A percentile compares a stretch with the other conserved stretches of the same genome.
Conservation (phyloP, 371 early-diverging fungal species). For the Mucor piriformis region DNA sequence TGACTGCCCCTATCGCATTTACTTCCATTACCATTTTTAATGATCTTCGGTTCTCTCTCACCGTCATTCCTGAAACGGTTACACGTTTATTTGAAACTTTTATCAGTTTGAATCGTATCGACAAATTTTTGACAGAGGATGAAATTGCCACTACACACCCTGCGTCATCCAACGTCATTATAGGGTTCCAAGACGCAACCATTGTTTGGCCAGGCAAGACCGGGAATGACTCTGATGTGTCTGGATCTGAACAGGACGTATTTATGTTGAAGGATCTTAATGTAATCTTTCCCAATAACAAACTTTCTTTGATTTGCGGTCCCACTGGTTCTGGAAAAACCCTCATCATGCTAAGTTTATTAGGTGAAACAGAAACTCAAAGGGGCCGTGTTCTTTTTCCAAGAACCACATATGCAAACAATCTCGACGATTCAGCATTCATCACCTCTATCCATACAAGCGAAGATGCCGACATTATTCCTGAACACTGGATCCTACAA, state of each 20-base stretch:
- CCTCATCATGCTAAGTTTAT: slow-evolving; percentile 60
- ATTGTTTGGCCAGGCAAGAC: slow-evolving; percentile 23
- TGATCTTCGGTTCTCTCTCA: slow-evolving; percentile 53
- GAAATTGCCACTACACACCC: slow-evolving; percentile 51
- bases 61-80: slow-evolving; percentile 53
- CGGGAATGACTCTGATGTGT: no score
- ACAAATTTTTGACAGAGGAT: slow-evolving; percentile 69
- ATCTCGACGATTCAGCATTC: slow-evolving; percentile 5
- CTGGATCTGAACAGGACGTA: background rate
- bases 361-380: slow-evolving; percentile 44
- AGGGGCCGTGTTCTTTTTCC: slow-evolving; percentile 18
- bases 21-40: slow-evolving; percentile 58
- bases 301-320: slow-evolving; percentile 61
- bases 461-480: slow-evolving; percentile 13
- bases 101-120: slow-evolving; percentile 63
- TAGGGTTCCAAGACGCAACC: slow-evolving; percentile 49
- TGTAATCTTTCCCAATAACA: slow-evolving; percentile 54
- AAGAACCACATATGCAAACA: slow-evolving; percentile 9
- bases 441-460: slow-evolving; percentile 8
- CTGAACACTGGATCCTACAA: slow-evolving; percentile 22
- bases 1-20: slow-evolving; percentile 63
- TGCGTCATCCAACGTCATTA: slow-evolving; percentile 5
- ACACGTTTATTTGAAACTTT: slow-evolving; percentile 28
- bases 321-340: slow-evolving; percentile 72
- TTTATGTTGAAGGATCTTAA: slow-evolving; percentile 47